These are phyloP conservation scores for Emmonsiellopsis sp. DNA, from an alignment of 2,329 filamentous ascomycete genomes.

Conservation along the genomic window DNA sequence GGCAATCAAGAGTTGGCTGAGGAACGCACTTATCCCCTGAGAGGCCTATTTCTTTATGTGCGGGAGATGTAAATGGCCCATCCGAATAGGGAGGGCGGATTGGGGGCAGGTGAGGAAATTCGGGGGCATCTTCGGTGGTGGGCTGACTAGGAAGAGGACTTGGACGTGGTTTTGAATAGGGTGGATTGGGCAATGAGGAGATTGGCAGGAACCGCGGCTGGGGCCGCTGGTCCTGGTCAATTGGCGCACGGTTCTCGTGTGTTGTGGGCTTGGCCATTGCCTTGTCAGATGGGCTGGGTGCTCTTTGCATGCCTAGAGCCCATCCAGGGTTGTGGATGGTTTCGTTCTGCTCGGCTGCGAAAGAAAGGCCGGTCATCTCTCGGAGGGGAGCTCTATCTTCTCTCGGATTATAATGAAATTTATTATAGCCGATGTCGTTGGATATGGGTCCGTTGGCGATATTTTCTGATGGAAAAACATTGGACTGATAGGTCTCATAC, in stretches of 20 bases:
- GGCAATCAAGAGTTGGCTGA: neutral
- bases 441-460: too few species aligned
- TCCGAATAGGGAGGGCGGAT: neutral
- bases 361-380: too few species aligned
- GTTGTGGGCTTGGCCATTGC: constrained; percentile 24
- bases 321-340: neutral
- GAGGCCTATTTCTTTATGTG: neutral
- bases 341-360: neutral
- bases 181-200: neutral
- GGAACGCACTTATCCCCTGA: neutral
- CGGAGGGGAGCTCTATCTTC: too few species aligned
- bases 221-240: neutral
- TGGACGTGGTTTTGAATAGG: too few species aligned
- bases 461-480: too few species aligned
- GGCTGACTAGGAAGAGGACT: too few species aligned
- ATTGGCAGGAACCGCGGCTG: neutral
- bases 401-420: too few species aligned
- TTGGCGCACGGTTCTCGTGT: neutral
- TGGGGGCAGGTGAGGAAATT: neutral
- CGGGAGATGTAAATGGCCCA: neutral
- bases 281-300: constrained; percentile 29
- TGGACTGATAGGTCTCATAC: too few species aligned
- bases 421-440: too few species aligned
- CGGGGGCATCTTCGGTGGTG: neutral
- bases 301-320: constrained; percentile 8